A percentile compares a stretch with the other conserved stretches of the same genome.
phyloP scores from a whole-genome alignment of 768 basidiomycete species.

The Leccinum fibrillosum region DNA sequence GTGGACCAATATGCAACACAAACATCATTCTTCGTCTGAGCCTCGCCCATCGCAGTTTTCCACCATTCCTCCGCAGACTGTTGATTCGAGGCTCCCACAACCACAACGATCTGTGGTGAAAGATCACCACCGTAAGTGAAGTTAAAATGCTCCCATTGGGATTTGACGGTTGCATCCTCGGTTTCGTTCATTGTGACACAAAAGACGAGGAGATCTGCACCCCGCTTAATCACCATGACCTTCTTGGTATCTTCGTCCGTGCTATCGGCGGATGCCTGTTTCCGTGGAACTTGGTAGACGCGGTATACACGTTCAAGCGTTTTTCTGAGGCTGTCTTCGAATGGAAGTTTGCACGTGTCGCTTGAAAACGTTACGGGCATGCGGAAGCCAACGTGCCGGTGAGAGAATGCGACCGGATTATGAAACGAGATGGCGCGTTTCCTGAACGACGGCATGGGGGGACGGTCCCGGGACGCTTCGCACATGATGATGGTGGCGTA shows the following conservation, averaged over 20 bases:
- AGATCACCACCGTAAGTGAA: constrained; percentile 26
- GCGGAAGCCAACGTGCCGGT: constrained; percentile 17
- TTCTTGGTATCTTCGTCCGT: constrained; percentile 8
- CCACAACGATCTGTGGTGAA: constrained; percentile 24
- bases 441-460: not conserved
- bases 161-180: constrained; percentile 3
- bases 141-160: constrained; percentile 27
- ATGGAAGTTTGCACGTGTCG: constrained; percentile 19
- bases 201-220: constrained; percentile 26
- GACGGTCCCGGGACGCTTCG: constrained; percentile 10
- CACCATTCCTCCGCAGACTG: constrained; percentile 23
- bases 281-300: constrained; percentile 23
- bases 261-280: not conserved
- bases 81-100: constrained; percentile 17
- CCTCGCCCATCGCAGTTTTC: constrained; percentile 2
- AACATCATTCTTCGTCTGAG: constrained; percentile 2
- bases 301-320: constrained; percentile 11
- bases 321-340: constrained; percentile 12
- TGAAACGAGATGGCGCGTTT: constrained; percentile 25
- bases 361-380: constrained; percentile 20
- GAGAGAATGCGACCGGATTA: constrained; percentile 16
- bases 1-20: constrained; percentile 11
- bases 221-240: constrained; percentile 16
- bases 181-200: constrained; percentile 13
- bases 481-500: constrained; percentile 25